A percentile compares a stretch with the other conserved stretches of the same genome.
phyloP scores from a whole-genome alignment of 2,329 filamentous ascomycete species.

The Akanthomyces muscarius region DNA sequence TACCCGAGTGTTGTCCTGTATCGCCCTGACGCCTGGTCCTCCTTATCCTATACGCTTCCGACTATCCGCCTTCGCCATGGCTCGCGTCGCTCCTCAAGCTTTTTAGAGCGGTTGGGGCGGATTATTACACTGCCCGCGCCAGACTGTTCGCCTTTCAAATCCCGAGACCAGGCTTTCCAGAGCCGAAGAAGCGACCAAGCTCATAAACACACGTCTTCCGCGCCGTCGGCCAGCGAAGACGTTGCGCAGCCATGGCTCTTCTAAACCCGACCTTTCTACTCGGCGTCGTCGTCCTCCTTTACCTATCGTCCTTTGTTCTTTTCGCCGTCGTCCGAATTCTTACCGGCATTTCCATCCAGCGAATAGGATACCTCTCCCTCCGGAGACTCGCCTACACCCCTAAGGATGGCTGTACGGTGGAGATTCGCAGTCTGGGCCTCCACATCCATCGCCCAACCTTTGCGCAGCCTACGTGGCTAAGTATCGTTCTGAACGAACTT shows the following conservation, averaged over 20 bases:
- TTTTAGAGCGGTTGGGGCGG: constrained; percentile 6
- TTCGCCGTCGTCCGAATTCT: constrained; percentile 90
- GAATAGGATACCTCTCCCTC: constrained; percentile 87
- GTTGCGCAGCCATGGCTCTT: constrained; percentile 50
- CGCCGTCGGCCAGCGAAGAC: background rate
- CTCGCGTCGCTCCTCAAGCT: constrained; percentile 6
- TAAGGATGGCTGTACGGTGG: constrained; percentile 81
- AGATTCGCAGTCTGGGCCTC: constrained; percentile 83
- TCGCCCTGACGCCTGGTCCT: background rate
- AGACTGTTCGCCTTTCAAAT: background rate
- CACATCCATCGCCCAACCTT: constrained; percentile 92
- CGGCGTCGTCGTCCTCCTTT: constrained; percentile 78
- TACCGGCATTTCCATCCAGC: constrained; percentile 92
- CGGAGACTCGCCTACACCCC: constrained; percentile 87
- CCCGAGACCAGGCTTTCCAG: background rate
- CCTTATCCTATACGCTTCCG: background rate
- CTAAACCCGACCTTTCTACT: constrained; percentile 77
- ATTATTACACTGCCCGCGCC: background rate
- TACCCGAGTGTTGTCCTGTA: too few relatives aligned
- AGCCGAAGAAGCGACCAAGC: background rate
- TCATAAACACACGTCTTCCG: background rate
- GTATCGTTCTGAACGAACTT: constrained; percentile 80
- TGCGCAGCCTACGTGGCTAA: constrained; percentile 94
- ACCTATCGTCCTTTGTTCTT: constrained; percentile 86
- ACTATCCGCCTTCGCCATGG: constrained; percentile 4